Base-by-base conservation (phyloP, 768 basidiomycete species). In the Tulasnella sp. region DNA sequence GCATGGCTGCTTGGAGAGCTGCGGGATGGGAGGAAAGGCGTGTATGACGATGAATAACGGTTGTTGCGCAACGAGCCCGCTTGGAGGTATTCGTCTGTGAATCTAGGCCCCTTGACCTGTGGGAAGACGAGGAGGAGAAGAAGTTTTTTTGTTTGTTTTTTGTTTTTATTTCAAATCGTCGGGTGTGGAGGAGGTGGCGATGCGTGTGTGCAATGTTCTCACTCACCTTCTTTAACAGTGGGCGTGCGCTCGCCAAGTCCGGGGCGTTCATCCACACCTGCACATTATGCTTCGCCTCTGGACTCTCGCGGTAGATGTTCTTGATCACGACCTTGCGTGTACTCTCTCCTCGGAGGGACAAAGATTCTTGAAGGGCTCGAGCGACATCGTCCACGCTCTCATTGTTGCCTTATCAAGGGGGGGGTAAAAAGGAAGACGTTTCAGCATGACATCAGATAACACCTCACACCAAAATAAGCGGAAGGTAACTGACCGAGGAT, bases 361-460 rank as follows among this genome's bases (percentile, higher is more conserved):
- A 74, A 67, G 84, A 85, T 71, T 96, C 92, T 68, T 98, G 94
- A 27, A 98, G 74, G 71, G 96, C 93, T 31, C 83, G 80, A 11
- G 94, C 94, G 19, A 98, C 92, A 60, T 97, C 93, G 68, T 98
- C 94, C 19, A 98, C 93, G 66, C 87, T 92, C 70, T 96, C 87
- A 70, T 94, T 87, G 64, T 48, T 48, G n/a, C 57, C 57, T 48
- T 21, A 5, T 5, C 5, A 7, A 29, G 7, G 11, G 5, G 11
- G 5, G 7, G 7, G 7, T 15, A 38, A 15, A 38, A 38, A 48
- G n/a, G 11, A n/a, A 48, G 46, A 7, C n/a, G 27, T 5, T 48
- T 21, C n/a, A 21, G 11, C 46, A 21, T 48, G n/a, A 48, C 46
- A n/a, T 19, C 42, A 43, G 19, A 43, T 12, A 43, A 43, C 42